Evolutionary conservation across 129 eudicot species (phyloP).

Genomic region (Saposhnikovia divaricata): DNA sequence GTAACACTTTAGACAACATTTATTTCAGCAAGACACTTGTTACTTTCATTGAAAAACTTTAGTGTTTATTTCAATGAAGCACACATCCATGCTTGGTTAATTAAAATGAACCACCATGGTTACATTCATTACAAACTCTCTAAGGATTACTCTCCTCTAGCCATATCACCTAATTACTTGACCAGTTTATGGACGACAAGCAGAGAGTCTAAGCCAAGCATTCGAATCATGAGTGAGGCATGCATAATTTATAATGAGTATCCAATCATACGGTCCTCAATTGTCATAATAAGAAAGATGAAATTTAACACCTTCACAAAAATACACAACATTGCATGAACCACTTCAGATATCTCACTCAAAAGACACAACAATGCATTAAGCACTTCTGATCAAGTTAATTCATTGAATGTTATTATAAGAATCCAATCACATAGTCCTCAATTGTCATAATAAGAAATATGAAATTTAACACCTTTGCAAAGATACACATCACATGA

Average conservation of each 20-base stretch:
- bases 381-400: neutral
- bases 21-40: neutral
- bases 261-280: neutral
- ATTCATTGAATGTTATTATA: neutral
- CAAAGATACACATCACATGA: neutral
- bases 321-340: neutral
- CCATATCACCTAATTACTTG: neutral
- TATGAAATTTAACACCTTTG: neutral
- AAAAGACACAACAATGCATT: neutral
- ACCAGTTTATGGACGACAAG: neutral
- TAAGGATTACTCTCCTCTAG: neutral
- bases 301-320: neutral
- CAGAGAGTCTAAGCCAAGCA: neutral
- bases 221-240: neutral
- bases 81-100: neutral
- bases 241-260: neutral
- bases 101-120: neutral
- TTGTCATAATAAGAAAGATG: neutral
- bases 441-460: neutral
- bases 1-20: neutral
- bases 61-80: neutral
- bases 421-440: neutral
- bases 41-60: neutral
- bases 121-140: neutral
- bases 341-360: neutral